A percentile compares a stretch with the other conserved stretches of the same genome.
These are phyloP conservation scores for Aspergillus sparsus DNA, from an alignment of 495 filamentous ascomycete species.

Conservation along the genomic window DNA sequence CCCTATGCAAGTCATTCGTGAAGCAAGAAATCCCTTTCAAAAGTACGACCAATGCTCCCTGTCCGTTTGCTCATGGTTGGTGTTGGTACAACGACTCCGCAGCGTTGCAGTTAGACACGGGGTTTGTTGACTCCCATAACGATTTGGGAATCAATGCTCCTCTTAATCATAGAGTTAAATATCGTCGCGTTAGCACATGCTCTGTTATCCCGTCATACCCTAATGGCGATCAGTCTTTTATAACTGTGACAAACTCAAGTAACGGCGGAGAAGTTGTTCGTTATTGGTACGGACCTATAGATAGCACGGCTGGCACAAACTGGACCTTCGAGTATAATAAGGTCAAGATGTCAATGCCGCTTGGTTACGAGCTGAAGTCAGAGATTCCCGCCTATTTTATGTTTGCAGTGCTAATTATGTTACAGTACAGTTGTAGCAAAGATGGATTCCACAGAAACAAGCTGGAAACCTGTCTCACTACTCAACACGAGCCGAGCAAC, in stretches of 20 bases:
- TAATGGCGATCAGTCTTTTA: no score
- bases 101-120: constrained; percentile 20
- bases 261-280: constrained; percentile 3
- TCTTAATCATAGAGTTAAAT: constrained; percentile 11
- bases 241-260: no score
- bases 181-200: constrained; percentile 13
- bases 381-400: no score
- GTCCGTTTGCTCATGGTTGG: constrained; percentile 13
- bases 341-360: no score
- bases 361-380: no score
- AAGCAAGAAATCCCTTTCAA: constrained; percentile 5
- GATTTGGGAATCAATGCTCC: constrained; percentile 23
- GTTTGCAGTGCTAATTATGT: no score
- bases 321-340: no score
- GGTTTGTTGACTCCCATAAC: constrained; percentile 14
- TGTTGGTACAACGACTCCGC: constrained; percentile 3
- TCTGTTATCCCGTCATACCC: neutral
- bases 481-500: constrained; percentile 30
- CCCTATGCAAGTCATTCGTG: constrained; percentile 7
- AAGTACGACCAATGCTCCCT: constrained; percentile 13
- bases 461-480: no score
- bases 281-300: neutral
- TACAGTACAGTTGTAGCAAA: no score
- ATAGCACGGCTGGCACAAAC: no score
- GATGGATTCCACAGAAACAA: no score